Conservation (phyloP, 495 filamentous ascomycete species). For the Wilcoxina mikolae region DNA sequence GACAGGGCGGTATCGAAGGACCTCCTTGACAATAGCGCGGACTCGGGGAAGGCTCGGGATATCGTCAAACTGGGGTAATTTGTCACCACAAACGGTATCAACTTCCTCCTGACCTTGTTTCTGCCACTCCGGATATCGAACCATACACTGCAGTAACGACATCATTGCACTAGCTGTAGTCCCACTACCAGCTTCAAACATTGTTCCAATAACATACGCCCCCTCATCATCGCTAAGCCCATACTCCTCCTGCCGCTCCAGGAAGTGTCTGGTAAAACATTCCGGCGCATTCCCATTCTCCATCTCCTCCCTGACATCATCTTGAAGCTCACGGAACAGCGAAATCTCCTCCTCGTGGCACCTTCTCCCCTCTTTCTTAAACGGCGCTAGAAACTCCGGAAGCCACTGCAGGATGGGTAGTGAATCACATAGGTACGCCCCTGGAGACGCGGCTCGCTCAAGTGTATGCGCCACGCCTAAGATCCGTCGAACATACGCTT, state of each 20-base stretch:
- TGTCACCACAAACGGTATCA: background rate
- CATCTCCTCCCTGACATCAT: background rate
- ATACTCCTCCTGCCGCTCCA: background rate
- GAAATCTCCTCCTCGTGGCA: no score
- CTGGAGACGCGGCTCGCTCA: background rate
- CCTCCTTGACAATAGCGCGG: conserved; percentile 37
- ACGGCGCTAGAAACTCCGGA: no score
- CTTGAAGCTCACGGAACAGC: no score
- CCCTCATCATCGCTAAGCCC: background rate
- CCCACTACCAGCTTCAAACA: background rate
- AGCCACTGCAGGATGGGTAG: background rate
- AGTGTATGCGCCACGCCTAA: background rate
- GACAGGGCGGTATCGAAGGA: conserved; percentile 39
- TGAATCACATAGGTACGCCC: background rate
- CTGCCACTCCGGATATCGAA: background rate
- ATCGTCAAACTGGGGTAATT: conserved; percentile 29
- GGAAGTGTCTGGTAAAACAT: background rate
- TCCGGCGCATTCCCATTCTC: background rate
- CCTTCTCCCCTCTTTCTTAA: background rate
- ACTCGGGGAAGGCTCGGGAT: conserved; percentile 34
- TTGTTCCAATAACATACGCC: background rate
- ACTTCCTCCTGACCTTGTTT: background rate
- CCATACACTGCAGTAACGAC: background rate
- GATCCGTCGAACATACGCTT: background rate
- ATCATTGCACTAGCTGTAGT: background rate